Evolutionary conservation across 805 yeast species (phyloP).

Genomic region (Barnettozyma sucrosica): DNA sequence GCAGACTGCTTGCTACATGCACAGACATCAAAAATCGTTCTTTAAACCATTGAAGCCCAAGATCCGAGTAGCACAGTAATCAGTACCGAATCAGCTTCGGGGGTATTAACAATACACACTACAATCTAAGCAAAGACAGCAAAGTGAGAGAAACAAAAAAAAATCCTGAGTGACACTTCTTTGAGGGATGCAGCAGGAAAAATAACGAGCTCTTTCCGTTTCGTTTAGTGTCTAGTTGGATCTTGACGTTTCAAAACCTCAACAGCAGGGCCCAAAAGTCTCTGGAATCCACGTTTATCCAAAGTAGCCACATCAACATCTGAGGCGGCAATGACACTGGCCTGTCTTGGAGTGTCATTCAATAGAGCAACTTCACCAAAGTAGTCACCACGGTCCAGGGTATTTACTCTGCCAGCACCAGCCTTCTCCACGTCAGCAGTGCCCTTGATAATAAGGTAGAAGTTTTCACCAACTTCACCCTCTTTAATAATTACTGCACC

Average conservation of each 20-base stretch:
- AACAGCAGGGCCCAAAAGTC: conserved; percentile 91
- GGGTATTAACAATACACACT: neutral
- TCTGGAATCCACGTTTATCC: conserved; percentile 87
- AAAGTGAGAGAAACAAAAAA: neutral
- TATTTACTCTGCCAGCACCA: conserved; percentile 54
- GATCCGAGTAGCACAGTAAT: too few species aligned
- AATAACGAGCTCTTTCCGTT: neutral
- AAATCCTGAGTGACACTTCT: neutral
- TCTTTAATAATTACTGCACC: conserved; percentile 76
- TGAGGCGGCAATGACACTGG: conserved; percentile 76
- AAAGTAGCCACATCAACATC: conserved; percentile 84
- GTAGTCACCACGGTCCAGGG: conserved; percentile 76
- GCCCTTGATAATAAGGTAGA: conserved; percentile 75
- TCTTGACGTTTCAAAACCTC: conserved; percentile 82
- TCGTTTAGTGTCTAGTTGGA: conserved; percentile 46
- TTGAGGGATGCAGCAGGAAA: neutral
- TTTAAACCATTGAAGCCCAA: too few species aligned
- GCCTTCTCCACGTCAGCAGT: conserved; percentile 65
- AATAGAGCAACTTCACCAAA: conserved; percentile 95
- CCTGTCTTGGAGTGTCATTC: conserved; percentile 90
- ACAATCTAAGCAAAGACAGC: neutral
- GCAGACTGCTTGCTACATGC: too few species aligned
- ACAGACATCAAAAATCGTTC: too few species aligned
- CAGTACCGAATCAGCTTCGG: too few species aligned
- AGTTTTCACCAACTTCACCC: conserved; percentile 80